Conservation (phyloP, 2,329 filamentous ascomycete species). For the Fusarium protoensiforme region DNA sequence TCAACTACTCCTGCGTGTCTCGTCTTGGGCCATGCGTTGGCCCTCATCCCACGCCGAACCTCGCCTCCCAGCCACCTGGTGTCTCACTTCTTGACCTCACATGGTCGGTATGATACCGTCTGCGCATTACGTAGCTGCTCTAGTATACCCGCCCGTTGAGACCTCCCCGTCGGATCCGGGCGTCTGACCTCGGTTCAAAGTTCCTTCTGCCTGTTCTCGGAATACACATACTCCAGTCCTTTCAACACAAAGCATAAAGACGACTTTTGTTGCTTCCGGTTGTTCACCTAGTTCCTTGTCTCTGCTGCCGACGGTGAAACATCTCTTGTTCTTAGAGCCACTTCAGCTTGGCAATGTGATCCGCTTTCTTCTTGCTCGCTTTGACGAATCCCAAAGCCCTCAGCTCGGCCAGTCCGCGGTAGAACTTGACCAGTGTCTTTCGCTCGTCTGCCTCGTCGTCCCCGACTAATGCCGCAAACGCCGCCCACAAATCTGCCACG, state of each 20-base stretch:
- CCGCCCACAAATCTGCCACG: conserved; percentile 81
- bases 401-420: conserved; percentile 85
- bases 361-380: conserved; percentile 88
- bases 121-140: neutral
- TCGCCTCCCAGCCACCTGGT: conserved; percentile 35
- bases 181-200: conserved; percentile 13
- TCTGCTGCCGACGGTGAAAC: conserved; percentile 3
- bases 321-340: conserved; percentile 64
- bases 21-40: conserved; percentile 38
- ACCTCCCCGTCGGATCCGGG: neutral
- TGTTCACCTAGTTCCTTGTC: neutral
- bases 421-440: conserved; percentile 79
- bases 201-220: conserved; percentile 8
- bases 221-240: conserved; percentile 1
- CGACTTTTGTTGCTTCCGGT: conserved; percentile 6
- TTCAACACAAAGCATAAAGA: conserved; percentile 22
- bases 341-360: conserved; percentile 91
- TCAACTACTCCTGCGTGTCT: conserved; percentile 32
- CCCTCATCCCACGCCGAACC: conserved; percentile 19
- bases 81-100: conserved; percentile 34
- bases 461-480: conserved; percentile 74
- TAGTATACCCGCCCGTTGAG: neutral
- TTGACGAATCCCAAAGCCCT: conserved; percentile 89
- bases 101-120: neutral
- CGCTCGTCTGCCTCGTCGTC: conserved; percentile 58